Percentiles rank a stretch among this genome's conserved stretches.
phyloP scores from a whole-genome alignment of 1,284 basidiomycete genomes.

The Mycosarcoma maydis region DNA sequence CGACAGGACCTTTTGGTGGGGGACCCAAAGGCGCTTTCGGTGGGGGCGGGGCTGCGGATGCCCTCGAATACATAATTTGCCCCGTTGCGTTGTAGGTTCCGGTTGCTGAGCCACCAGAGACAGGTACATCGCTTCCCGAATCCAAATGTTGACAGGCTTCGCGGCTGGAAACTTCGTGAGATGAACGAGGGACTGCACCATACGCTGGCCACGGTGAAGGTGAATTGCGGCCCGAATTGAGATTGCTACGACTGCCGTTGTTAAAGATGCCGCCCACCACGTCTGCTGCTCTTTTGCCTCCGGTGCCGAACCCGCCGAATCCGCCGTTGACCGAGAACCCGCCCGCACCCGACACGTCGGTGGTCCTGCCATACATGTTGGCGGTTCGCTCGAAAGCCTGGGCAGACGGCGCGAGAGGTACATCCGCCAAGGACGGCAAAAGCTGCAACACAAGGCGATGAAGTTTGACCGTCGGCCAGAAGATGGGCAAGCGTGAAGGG shows the following conservation, averaged over 20 bases:
- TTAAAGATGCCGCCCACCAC: conserved; percentile 52
- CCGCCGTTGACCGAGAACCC: conserved; percentile 33
- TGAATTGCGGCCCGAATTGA: conserved; percentile 29
- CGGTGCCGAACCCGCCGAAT: conserved; percentile 34
- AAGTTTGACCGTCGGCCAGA: conserved; percentile 60
- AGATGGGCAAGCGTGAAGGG: conserved; percentile 61
- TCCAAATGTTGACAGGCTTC: conserved; percentile 11
- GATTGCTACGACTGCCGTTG: conserved; percentile 17
- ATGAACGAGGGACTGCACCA: conserved; percentile 12
- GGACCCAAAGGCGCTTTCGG: conserved; percentile 18
- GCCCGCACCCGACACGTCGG: conserved; percentile 10
- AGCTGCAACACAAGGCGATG: conserved; percentile 29
- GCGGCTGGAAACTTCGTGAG: conserved; percentile 10
- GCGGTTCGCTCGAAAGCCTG: conserved; percentile 43
- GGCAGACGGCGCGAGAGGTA: conserved; percentile 14
- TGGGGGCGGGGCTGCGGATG: not conserved
- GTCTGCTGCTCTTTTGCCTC: conserved; percentile 43
- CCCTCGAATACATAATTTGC: conserved; percentile 32
- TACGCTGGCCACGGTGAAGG: conserved; percentile 23
- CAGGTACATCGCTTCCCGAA: conserved; percentile 3
- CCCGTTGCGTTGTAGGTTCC: conserved; percentile 25
- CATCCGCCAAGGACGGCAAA: conserved; percentile 23
- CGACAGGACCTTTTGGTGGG: conserved; percentile 30
- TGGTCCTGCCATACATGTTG: conserved; percentile 20
- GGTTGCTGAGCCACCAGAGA: conserved; percentile 12